phyloP scores from a whole-genome alignment of 2,329 filamentous ascomycete genomes.

The Talaromyces sp. region DNA sequence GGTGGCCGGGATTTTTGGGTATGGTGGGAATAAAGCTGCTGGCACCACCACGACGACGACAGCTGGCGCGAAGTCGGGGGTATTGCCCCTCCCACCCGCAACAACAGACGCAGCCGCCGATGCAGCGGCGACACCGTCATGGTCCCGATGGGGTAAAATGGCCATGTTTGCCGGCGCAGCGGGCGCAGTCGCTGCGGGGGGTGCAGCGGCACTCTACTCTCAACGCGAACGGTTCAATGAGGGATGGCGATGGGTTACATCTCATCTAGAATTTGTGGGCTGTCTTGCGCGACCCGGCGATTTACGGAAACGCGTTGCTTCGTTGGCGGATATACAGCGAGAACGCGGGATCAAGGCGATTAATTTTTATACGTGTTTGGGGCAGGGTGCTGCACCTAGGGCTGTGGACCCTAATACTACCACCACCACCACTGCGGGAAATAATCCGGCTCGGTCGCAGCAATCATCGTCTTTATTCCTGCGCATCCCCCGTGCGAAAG shows the following conservation, averaged over 20 bases:
- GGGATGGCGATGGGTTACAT: conserved; percentile 78
- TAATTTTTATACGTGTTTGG: conserved; percentile 84
- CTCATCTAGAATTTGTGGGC: conserved; percentile 90
- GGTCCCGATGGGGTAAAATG: conserved; percentile 80
- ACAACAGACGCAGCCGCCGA: conserved; percentile 40
- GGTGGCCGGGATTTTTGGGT: conserved; percentile 63
- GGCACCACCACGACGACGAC: conserved; percentile 24
- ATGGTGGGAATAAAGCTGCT: conserved; percentile 50
- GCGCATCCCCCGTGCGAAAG: conserved; percentile 46
- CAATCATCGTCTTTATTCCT: conserved; percentile 16
- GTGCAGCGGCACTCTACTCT: conserved; percentile 80
- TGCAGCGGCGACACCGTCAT: conserved; percentile 52
- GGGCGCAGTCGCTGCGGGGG: conserved; percentile 76
- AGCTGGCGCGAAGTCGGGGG: conserved; percentile 23
- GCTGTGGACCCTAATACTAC: conserved; percentile 30
- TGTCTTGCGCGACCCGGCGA: conserved; percentile 83
- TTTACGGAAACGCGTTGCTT: conserved; percentile 69
- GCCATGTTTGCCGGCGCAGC: conserved; percentile 81
- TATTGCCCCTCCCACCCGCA: conserved; percentile 33
- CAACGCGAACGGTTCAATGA: conserved; percentile 76
- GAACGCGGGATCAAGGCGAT: conserved; percentile 73
- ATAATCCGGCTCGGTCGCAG: background rate
- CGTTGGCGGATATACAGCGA: conserved; percentile 62
- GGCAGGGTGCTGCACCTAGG: conserved; percentile 56
- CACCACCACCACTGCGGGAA: no score